Base-by-base conservation (phyloP, 2,329 filamentous ascomycete species). In the Oidium heveae region DNA sequence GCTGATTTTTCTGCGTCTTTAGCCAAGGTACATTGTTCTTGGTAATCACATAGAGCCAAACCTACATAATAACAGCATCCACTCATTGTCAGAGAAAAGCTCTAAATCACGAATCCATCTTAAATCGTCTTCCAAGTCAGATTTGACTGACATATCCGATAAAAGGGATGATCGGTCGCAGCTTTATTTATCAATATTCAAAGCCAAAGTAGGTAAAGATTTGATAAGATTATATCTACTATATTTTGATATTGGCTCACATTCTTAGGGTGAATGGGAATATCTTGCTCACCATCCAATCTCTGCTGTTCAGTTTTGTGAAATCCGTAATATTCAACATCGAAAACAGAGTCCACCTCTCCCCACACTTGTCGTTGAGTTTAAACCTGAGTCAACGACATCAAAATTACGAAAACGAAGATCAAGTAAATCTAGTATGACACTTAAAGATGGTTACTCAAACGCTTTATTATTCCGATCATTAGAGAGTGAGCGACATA, bases 351-450 rank as follows among this genome's bases (percentile, higher is more conserved):
- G 74, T 0, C 72, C 75, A 12, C 69, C 74, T 4, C 65, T 77
- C 8, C 76, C 76, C 1, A 82, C 79, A 6, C 70, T 82, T 13
- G 68, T 79, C 49, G 63, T 82, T 39, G 74, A 58, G 55, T 66
- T 82, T 51, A 69, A 70, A 22, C 69, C 71, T 20, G 72, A 74
- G 59, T 68, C 71, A 0, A 60, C 66, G 9, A 69, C 72, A 39
- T 77, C 81, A 58, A 80, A 77, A 63, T 68, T 78, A 58, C 73
- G 76, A 55, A 82, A 80, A 61, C 74, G 79, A 52, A 72, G 79
- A 57, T 82, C 79, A 50, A 82, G 78, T 59, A 72, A 78, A 57
- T 75, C 79, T 3, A 75, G 74, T 2, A 67, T 82, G 22, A 59
- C 62, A 15, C 59, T 60, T 4, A 64, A 63, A 50, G 63, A 63